Base-by-base conservation (phyloP, 208 protist species). In the Leishmania braziliensis region DNA sequence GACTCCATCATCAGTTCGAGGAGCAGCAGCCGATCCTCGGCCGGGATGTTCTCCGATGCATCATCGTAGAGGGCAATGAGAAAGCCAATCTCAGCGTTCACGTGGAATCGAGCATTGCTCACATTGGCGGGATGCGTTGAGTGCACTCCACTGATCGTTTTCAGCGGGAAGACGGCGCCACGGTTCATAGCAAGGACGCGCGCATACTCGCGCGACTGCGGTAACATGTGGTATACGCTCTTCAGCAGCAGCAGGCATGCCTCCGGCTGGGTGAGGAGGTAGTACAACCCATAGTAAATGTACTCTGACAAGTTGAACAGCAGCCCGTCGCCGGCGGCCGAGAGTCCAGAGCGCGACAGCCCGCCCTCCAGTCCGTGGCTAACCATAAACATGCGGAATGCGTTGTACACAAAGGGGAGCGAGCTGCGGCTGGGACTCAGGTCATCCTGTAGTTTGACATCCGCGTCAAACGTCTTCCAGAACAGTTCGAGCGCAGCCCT, bases 1-100 rank as follows among this genome's bases (percentile, higher is more conserved):
- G 93, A 96, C 84, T 98, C 93, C 77, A 98, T 77, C 89, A 96
- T 93, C 48, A 98, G 79, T 87, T 98, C 93, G 50, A 98, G 77
- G 71, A 97, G 79, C 80, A 88, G 81, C 50, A 95, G 62, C 36
- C 93, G 93, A 62, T 96, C 89, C 62, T 88, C 84, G 1, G 56
- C 75, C 9, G 84, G 85, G 50, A 96, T 91, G 29, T 63, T 79
- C 75, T 91, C 88, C 39, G 89, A 87, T 0, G 90, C 89, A n/a
- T 78, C 77, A 78, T 95, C 88, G 80, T 92, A 98, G 43, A 94
- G 70, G 77, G 87, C 84, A 60, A 98, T 90, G 20, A 98, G 77
- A 56, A 90, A 91, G 51, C 93, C 95, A 50, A 98, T 85, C 66
- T 97, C 90, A n/a, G 92, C 89, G 84, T 98, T 98, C 4, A 97